phyloP scores from a whole-genome alignment of 345 rosid species.

The Rhodomyrtus tomentosa region DNA sequence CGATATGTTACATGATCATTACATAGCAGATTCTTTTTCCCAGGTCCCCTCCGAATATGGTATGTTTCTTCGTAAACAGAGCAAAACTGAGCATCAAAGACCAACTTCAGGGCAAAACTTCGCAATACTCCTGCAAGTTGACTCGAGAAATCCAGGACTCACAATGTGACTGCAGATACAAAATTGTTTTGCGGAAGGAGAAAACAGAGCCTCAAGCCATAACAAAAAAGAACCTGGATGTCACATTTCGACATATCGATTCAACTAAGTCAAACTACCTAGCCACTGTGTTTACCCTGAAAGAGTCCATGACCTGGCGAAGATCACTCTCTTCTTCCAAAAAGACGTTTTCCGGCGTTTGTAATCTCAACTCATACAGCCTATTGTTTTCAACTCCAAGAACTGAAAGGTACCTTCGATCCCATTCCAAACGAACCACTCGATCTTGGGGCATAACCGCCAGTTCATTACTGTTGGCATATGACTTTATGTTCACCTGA shows the following conservation, averaged over 20 bases:
- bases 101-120: not conserved
- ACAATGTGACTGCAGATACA: not conserved
- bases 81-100: not conserved
- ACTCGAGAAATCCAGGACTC: not conserved
- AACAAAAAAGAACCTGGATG: not conserved
- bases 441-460: slow-evolving; percentile 91
- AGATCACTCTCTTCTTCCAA: slow-evolving; percentile 73
- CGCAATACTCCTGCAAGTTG: not conserved
- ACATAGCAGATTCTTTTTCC: not conserved
- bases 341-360: slow-evolving; percentile 85
- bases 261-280: slow-evolving; percentile 9
- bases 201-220: not conserved
- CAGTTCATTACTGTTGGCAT: slow-evolving; percentile 79
- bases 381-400: slow-evolving; percentile 78
- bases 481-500: slow-evolving; percentile 90
- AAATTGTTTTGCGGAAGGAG: not conserved
- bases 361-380: slow-evolving; percentile 74
- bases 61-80: not conserved
- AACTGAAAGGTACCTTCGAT: slow-evolving; percentile 77
- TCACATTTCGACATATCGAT: not conserved
- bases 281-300: slow-evolving; percentile 62
- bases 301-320: slow-evolving; percentile 80
- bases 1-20: not conserved
- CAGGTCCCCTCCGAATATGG: not conserved
- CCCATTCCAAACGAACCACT: slow-evolving; percentile 77